Conservation (phyloP, 345 rosid genomes). For the Carallia brachiata region DNA sequence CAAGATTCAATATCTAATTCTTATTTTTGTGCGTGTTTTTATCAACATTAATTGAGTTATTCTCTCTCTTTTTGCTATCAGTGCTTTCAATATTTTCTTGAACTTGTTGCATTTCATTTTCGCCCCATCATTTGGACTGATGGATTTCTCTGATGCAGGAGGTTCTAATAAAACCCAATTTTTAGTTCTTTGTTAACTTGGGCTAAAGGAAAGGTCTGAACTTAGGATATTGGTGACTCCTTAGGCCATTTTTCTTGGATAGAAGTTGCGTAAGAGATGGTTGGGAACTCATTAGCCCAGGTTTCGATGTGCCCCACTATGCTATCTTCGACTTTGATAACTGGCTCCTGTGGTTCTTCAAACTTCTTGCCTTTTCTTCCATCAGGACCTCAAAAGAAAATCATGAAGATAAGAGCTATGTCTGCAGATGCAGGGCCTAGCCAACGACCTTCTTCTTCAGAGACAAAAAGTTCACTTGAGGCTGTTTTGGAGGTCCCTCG, state of each 20-base stretch:
- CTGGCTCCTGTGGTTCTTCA: conserved; percentile 31
- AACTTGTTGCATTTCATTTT: conserved; percentile 2
- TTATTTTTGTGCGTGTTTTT: background rate
- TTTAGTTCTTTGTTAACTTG: background rate
- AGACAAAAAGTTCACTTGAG: conserved; percentile 52
- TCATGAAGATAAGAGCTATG: conserved; percentile 39
- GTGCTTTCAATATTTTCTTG: background rate
- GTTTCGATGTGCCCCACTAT: conserved; percentile 40
- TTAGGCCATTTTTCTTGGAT: background rate
- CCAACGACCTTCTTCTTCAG: conserved; percentile 40
- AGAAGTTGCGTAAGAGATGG: conserved; percentile 38
- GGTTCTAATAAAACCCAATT: background rate
- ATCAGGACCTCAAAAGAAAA: conserved; percentile 42
- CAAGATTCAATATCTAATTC: background rate
- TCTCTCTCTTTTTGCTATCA: background rate
- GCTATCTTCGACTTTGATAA: conserved; percentile 37
- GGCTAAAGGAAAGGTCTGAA: background rate
- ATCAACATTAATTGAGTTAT: background rate
- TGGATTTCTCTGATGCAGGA: conserved; percentile 5
- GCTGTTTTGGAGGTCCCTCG: conserved; percentile 66
- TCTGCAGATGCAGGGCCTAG: conserved; percentile 50
- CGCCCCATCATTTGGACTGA: background rate
- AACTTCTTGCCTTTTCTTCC: conserved; percentile 52
- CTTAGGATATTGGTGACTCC: background rate
- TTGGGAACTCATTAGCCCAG: conserved; percentile 42